These are phyloP conservation scores for Pleurozium schreberi DNA, from an alignment of 225 moss, liverwort and hornwort species.

Conservation along the genomic window DNA sequence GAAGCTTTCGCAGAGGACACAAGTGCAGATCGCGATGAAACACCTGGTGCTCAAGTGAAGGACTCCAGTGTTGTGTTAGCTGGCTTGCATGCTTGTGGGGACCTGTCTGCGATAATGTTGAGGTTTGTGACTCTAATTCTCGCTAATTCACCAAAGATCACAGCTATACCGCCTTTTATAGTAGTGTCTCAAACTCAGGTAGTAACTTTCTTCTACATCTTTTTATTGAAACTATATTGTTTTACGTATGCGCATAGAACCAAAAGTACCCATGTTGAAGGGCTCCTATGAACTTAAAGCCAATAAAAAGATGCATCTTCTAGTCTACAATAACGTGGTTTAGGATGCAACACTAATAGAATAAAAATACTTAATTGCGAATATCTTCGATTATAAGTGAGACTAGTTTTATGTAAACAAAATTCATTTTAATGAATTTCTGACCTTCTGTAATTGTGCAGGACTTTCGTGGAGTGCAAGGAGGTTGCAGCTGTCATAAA, in stretches of 20 bases:
- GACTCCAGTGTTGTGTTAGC: constrained; percentile 31
- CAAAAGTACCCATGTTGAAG: background rate
- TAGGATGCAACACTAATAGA: background rate
- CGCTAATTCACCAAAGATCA: background rate
- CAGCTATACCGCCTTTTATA: background rate
- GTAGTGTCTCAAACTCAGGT: background rate
- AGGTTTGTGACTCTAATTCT: constrained; percentile 5
- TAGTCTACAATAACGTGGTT: background rate
- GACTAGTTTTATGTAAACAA: background rate
- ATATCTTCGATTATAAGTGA: background rate
- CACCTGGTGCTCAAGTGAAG: background rate
- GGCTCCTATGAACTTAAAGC: background rate
- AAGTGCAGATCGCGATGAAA: background rate
- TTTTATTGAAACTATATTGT: background rate
- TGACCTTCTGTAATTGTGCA: background rate
- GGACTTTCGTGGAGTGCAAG: constrained; percentile 46
- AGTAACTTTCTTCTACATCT: too few species aligned
- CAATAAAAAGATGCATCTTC: background rate
- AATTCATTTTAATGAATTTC: background rate
- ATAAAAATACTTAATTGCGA: too few species aligned
- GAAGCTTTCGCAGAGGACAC: background rate
- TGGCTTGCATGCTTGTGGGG: constrained; percentile 59
- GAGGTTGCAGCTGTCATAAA: constrained; percentile 44
- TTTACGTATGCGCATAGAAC: background rate
- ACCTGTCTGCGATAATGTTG: constrained; percentile 56